phyloP scores from a whole-genome alignment of 2,329 filamentous ascomycete genomes.

The Talaromyces pinophilus region DNA sequence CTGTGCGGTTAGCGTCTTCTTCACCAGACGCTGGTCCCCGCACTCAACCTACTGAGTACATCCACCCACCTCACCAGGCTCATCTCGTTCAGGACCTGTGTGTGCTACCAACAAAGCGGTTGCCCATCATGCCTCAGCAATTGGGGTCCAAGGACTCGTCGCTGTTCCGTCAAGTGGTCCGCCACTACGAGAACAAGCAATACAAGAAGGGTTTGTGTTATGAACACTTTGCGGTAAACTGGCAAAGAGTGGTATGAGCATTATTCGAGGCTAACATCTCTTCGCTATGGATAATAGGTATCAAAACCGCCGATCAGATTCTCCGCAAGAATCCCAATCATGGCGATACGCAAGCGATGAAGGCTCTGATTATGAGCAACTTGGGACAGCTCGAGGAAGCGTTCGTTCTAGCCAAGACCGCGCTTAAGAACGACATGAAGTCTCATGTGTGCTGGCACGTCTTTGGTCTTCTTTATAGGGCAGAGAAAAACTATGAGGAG shows the following conservation, averaged over 20 bases:
- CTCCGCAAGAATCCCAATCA: slow-evolving; percentile 92
- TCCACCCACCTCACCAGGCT: slow-evolving; percentile 31
- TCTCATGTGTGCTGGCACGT: slow-evolving; percentile 99
- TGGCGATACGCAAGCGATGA: slow-evolving; percentile 99
- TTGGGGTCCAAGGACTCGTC: slow-evolving; percentile 79
- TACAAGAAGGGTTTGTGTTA: slow-evolving; percentile 74
- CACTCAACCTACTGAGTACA: slow-evolving; percentile 36
- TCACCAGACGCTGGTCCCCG: slow-evolving; percentile 32
- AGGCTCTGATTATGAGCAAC: slow-evolving; percentile 91
- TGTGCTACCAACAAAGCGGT: slow-evolving; percentile 27
- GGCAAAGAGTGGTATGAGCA: slow-evolving; percentile 3
- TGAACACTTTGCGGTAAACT: slow-evolving; percentile 14
- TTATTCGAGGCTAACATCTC: slow-evolving; percentile 2
- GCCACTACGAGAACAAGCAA: slow-evolving; percentile 96
- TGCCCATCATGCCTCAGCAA: slow-evolving; percentile 48
- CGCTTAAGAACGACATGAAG: slow-evolving; percentile 95
- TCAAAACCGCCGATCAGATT: slow-evolving; percentile 96
- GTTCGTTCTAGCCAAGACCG: slow-evolving; percentile 87
- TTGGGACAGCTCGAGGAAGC: slow-evolving; percentile 92
- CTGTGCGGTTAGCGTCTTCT: slow-evolving; percentile 22
- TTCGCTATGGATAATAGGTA: slow-evolving; percentile 53
- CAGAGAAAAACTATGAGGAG: slow-evolving; percentile 97
- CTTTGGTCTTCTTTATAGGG: slow-evolving; percentile 89
- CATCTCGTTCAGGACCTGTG: slow-evolving; percentile 29
- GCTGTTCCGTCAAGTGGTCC: slow-evolving; percentile 92